These are phyloP conservation scores for Yamadazyma scolyti DNA, from an alignment of 805 yeast genomes.

Conservation along the genomic window DNA sequence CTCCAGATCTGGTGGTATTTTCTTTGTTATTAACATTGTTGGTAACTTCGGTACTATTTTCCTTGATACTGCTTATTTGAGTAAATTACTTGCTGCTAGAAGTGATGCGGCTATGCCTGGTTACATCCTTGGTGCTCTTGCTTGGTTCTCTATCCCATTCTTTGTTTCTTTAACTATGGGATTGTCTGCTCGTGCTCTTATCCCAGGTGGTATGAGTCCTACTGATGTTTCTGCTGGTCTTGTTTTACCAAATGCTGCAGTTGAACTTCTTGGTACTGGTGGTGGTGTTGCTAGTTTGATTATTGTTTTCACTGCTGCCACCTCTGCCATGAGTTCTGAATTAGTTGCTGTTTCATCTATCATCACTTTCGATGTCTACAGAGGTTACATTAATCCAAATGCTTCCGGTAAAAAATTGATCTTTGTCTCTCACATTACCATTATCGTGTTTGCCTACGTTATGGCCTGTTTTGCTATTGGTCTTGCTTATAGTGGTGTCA, in stretches of 20 bases:
- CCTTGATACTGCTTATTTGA: constrained; percentile 84
- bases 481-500: constrained; percentile 72
- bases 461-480: constrained; percentile 88
- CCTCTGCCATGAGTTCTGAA: constrained; percentile 90
- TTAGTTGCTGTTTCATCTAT: constrained; percentile 84
- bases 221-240: constrained; percentile 80
- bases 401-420: constrained; percentile 77
- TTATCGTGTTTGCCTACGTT: constrained; percentile 50
- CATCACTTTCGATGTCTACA: constrained; percentile 81
- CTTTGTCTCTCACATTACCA: constrained; percentile 62
- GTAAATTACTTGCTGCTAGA: constrained; percentile 81
- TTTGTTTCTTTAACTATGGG: constrained; percentile 83
- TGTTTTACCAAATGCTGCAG: constrained; percentile 75
- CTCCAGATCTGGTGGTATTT: constrained; percentile 82
- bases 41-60: constrained; percentile 91
- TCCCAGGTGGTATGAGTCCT: constrained; percentile 61
- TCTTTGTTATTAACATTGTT: constrained; percentile 79
- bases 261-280: constrained; percentile 77
- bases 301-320: constrained; percentile 86
- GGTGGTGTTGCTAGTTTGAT: constrained; percentile 84
- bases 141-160: constrained; percentile 91
- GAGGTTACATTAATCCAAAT: constrained; percentile 71
- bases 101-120: constrained; percentile 87
- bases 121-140: constrained; percentile 80
- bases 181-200: constrained; percentile 73